Conservation (phyloP, 352 stramenopile genomes). For the Globisporangium rhizosaccharum region DNA sequence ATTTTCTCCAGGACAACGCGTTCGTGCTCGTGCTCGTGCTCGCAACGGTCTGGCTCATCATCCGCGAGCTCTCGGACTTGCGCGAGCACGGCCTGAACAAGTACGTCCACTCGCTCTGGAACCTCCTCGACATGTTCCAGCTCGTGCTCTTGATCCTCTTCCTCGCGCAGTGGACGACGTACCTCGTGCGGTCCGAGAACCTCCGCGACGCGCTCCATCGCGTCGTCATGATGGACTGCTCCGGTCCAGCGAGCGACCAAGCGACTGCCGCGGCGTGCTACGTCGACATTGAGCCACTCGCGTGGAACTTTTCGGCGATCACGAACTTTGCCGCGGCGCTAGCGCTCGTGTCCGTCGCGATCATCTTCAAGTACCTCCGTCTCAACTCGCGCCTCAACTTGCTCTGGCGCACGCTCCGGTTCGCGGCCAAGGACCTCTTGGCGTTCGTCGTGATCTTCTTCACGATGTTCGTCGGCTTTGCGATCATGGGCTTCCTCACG, state of each 20-base stretch:
- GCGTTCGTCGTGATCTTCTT: conserved; percentile 81
- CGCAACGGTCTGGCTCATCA: conserved; percentile 42
- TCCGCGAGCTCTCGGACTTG: conserved; percentile 50
- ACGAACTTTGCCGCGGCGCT: conserved; percentile 57
- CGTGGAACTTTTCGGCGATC: conserved; percentile 38
- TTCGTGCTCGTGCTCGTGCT: conserved; percentile 60
- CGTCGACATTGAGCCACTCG: conserved; percentile 50
- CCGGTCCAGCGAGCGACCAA: conserved; percentile 36
- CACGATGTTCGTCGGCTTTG: conserved; percentile 71
- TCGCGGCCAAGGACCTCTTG: conserved; percentile 62
- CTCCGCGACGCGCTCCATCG: conserved; percentile 42
- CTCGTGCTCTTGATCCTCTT: conserved; percentile 63
- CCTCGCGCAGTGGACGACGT: conserved; percentile 51
- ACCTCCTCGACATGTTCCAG: conserved; percentile 69
- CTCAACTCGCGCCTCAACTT: conserved; percentile 72
- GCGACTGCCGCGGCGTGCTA: conserved; percentile 39
- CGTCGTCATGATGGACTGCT: conserved; percentile 52
- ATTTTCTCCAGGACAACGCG: conserved; percentile 46
- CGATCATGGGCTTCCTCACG: conserved; percentile 73
- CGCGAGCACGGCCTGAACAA: conserved; percentile 40
- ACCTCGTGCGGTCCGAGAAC: conserved; percentile 44
- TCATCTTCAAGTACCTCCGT: conserved; percentile 82
- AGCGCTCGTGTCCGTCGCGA: conserved; percentile 65
- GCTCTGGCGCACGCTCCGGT: conserved; percentile 73
- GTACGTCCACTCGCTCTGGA: conserved; percentile 78